Evolutionary conservation across 2,329 filamentous ascomycete genomes (phyloP).

Genomic region (Epichloe festucae): DNA sequence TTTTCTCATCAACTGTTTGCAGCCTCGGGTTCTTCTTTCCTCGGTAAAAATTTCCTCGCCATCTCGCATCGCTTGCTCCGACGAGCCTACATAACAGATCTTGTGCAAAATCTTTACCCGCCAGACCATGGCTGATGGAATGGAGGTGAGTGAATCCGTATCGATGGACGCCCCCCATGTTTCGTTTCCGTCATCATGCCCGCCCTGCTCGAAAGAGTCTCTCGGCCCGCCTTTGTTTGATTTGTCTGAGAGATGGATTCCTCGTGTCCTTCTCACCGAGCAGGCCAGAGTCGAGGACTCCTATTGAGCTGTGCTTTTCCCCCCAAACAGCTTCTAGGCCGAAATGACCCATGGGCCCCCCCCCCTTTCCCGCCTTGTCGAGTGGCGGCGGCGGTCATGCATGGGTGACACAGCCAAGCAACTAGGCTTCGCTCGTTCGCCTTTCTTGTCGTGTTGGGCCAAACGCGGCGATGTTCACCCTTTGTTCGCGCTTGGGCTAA

Average conservation of each 20-base stretch:
- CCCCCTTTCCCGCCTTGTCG: background rate
- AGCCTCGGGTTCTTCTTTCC: background rate
- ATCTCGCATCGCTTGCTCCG: background rate
- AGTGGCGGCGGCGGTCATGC: slow-evolving; percentile 5
- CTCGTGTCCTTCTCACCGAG: background rate
- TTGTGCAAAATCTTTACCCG: background rate
- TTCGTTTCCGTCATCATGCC: background rate
- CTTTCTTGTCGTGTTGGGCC: background rate
- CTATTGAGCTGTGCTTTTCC: background rate
- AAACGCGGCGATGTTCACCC: background rate
- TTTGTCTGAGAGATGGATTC: background rate
- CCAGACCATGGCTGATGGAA: background rate
- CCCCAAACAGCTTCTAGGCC: background rate
- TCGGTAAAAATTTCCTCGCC: background rate
- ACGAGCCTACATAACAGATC: background rate
- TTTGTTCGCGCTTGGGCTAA: background rate
- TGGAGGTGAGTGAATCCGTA: slow-evolving; percentile 6
- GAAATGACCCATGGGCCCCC: background rate
- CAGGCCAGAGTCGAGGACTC: background rate
- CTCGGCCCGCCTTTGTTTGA: background rate
- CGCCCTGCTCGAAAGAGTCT: background rate
- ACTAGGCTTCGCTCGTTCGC: background rate
- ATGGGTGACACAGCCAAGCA: slow-evolving; percentile 5
- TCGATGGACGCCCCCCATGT: background rate
- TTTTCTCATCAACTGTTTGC: background rate